Conservation (phyloP, 2,329 filamentous ascomycete species). For the Arthrinium puccinioides region DNA sequence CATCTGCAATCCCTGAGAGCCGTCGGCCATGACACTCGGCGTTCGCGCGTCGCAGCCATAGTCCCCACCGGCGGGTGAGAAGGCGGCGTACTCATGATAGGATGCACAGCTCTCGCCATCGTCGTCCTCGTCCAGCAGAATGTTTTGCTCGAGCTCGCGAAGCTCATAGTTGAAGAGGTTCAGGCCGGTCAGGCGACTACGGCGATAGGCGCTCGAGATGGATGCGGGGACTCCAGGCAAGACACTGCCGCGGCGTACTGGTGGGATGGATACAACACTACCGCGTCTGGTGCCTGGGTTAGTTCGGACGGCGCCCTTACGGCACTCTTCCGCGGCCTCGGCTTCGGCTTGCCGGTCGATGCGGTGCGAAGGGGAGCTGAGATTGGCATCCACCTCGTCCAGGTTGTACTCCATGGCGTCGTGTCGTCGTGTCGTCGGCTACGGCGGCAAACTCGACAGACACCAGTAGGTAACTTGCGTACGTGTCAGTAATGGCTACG, state of each 20-base stretch:
- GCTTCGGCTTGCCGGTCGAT: slow-evolving; percentile 9
- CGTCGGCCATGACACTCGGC: slow-evolving; percentile 20
- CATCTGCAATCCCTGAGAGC: slow-evolving; percentile 18
- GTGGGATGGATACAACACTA: slow-evolving; percentile 14
- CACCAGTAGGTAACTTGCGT: no score
- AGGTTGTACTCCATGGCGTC: slow-evolving; percentile 19
- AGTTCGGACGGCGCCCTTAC: neutral
- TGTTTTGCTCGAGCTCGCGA: slow-evolving; percentile 15
- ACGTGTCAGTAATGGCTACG: no score
- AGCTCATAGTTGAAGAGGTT: slow-evolving; percentile 23
- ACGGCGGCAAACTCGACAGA: no score
- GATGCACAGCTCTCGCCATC: slow-evolving; percentile 17
- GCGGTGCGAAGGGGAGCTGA: slow-evolving; percentile 16
- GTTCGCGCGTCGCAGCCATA: slow-evolving; percentile 13
- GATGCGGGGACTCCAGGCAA: slow-evolving; percentile 1
- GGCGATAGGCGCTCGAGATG: no score
- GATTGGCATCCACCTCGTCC: slow-evolving; percentile 18
- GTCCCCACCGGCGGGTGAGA: slow-evolving; percentile 12
- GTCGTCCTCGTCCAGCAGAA: slow-evolving; percentile 15
- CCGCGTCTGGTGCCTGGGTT: slow-evolving; percentile 16
- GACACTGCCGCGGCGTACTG: no score
- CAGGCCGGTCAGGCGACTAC: slow-evolving; percentile 13
- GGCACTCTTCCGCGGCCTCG: slow-evolving; percentile 7
- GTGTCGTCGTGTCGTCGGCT: no score
- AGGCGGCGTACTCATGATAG: slow-evolving; percentile 24